phyloP scores from a whole-genome alignment of 768 basidiomycete genomes.

The Hortiboletus flavorubellus region DNA sequence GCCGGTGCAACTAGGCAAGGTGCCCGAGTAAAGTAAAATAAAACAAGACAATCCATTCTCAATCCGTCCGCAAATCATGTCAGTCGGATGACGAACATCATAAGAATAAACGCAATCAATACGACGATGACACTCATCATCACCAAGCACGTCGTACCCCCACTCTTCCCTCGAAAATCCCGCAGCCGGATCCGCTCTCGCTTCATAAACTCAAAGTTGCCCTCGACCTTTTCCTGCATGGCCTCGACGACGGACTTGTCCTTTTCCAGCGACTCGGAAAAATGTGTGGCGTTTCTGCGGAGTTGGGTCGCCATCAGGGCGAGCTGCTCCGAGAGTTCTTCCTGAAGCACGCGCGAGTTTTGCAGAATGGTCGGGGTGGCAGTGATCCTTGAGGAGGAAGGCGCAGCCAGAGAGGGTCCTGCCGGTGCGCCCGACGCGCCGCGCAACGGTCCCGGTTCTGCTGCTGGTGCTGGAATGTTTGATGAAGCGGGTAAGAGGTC shows the following conservation, averaged over 20 bases:
- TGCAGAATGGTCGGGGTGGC: slow-evolving; percentile 42
- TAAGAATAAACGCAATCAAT: slow-evolving; percentile 61
- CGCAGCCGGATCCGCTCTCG: slow-evolving; percentile 59
- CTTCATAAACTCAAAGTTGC: slow-evolving; percentile 66
- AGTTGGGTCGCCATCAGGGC: slow-evolving; percentile 86
- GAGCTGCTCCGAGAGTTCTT: slow-evolving; percentile 71
- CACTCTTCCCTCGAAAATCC: slow-evolving; percentile 59
- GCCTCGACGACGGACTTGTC: slow-evolving; percentile 70
- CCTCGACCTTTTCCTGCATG: slow-evolving; percentile 70
- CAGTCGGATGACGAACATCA: slow-evolving; percentile 71
- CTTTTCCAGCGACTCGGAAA: slow-evolving; percentile 65
- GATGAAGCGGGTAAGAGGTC: slow-evolving; percentile 41
- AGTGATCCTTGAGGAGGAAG: slow-evolving; percentile 34
- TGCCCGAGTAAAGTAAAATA: slow-evolving; percentile 1
- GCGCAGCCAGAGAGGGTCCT: slow-evolving; percentile 28
- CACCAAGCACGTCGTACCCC: slow-evolving; percentile 71
- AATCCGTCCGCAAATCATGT: slow-evolving; percentile 32
- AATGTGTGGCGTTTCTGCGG: slow-evolving; percentile 77
- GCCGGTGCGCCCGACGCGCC: slow-evolving; percentile 10
- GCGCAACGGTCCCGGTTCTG: slow-evolving; percentile 11
- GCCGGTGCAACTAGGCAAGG: not conserved
- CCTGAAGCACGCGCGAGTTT: slow-evolving; percentile 62
- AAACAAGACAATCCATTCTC: not conserved
- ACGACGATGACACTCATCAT: slow-evolving; percentile 65
- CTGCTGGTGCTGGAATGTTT: slow-evolving; percentile 11